These are phyloP conservation scores for Penicillium argentinense DNA, from an alignment of 495 filamentous ascomycete species.

Conservation along the genomic window DNA sequence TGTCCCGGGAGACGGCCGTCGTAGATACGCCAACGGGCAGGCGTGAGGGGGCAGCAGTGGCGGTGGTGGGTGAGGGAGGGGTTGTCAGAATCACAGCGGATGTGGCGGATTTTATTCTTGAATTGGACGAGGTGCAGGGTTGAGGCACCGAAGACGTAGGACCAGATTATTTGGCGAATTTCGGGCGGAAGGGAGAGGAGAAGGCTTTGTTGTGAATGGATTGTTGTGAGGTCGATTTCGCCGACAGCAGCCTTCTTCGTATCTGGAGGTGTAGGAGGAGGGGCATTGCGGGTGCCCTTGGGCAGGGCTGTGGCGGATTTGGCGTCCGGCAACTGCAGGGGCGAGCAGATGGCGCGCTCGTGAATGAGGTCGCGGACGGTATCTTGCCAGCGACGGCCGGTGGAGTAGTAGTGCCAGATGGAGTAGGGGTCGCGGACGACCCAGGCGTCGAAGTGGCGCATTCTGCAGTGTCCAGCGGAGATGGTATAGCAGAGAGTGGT, in stretches of 20 bases:
- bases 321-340: too few species aligned
- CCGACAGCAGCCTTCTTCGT: too few species aligned
- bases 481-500: not conserved
- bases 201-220: too few species aligned
- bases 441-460: slow-evolving; percentile 50
- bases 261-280: slow-evolving; percentile 19
- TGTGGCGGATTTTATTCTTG: slow-evolving; percentile 42
- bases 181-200: slow-evolving; percentile 48
- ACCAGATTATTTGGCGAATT: slow-evolving; percentile 56
- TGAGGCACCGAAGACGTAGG: slow-evolving; percentile 48
- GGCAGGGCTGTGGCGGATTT: too few species aligned
- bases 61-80: slow-evolving; percentile 34
- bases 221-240: too few species aligned
- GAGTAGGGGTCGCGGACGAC: slow-evolving; percentile 47
- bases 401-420: slow-evolving; percentile 47
- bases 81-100: slow-evolving; percentile 27
- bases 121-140: slow-evolving; percentile 43
- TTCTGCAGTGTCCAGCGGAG: slow-evolving; percentile 15
- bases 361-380: slow-evolving; percentile 41
- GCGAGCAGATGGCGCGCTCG: slow-evolving; percentile 42
- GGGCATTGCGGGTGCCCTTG: not conserved
- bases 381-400: slow-evolving; percentile 42
- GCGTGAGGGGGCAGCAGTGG: slow-evolving; percentile 38
- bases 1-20: slow-evolving; percentile 17
- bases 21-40: slow-evolving; percentile 38